A percentile compares a stretch with the other conserved stretches of the same genome.
These are phyloP conservation scores for Pseudocohnilembus persalinus DNA, from an alignment of 169 alveolate genomes.

Conservation along the genomic window DNA sequence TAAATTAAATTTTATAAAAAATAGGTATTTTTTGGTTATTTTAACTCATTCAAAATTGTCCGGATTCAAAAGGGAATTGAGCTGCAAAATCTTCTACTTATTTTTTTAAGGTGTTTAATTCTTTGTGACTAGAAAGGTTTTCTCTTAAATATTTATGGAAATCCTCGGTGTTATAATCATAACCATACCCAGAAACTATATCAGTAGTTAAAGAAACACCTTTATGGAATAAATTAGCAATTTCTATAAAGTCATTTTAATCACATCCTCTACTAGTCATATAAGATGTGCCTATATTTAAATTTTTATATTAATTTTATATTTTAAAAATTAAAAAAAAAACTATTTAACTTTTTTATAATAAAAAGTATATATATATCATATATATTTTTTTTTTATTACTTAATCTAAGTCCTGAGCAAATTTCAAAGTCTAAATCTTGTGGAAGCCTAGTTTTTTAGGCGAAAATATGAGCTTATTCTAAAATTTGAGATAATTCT, in stretches of 20 bases:
- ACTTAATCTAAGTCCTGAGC: neutral
- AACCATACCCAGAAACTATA: neutral
- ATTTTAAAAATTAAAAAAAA: neutral
- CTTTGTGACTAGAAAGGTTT: neutral
- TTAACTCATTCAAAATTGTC: neutral
- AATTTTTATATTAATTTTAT: too few relatives aligned
- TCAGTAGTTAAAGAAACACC: neutral
- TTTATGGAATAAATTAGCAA: conserved; percentile 62
- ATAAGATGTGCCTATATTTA: conserved; percentile 79
- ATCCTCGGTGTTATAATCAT: neutral
- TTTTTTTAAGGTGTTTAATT: neutral
- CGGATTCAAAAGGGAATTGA: neutral
- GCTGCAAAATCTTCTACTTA: neutral
- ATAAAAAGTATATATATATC: too few relatives aligned
- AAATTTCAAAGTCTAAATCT: conserved; percentile 18
- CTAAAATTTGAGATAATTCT: conserved; percentile 43
- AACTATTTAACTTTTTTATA: neutral
- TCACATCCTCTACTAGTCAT: conserved; percentile 74
- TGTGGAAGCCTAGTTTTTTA: conserved; percentile 50
- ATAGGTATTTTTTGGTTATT: too few relatives aligned
- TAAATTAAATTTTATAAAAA: too few relatives aligned
- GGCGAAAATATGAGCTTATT: conserved; percentile 39
- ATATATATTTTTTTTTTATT: too few relatives aligned
- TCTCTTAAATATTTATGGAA: neutral
- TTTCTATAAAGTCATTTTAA: conserved; percentile 49